Conservation (phyloP, 495 filamentous ascomycete species). For the Amniculicola lignicola region DNA sequence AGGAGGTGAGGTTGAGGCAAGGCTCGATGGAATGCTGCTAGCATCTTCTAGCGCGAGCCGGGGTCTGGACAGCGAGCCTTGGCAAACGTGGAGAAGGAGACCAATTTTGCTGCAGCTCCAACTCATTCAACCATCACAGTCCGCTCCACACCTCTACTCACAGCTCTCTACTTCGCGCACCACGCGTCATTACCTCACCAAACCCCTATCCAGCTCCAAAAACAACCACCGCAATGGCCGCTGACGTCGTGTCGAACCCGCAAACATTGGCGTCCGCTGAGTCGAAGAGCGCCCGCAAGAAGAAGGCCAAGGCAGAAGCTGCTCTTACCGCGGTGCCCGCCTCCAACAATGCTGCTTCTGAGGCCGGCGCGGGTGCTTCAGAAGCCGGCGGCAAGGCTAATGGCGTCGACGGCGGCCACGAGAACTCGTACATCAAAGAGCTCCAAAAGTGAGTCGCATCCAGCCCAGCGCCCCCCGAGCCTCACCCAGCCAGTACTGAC, state of each 20-base stretch:
- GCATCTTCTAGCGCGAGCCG: too few relatives aligned
- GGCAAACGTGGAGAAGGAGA: constrained; percentile 1
- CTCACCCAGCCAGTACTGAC: constrained; percentile 2
- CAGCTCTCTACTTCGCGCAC: constrained; percentile 10
- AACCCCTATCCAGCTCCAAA: background rate
- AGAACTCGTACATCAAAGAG: constrained; percentile 77
- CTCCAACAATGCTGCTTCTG: constrained; percentile 25
- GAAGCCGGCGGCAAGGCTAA: constrained; percentile 41
- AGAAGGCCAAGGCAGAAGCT: constrained; percentile 44
- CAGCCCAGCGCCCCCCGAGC: background rate
- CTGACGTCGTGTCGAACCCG: constrained; percentile 34
- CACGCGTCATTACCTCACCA: constrained; percentile 4
- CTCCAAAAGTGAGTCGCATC: constrained; percentile 68
- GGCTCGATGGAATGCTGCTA: too few relatives aligned
- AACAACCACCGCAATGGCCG: constrained; percentile 14
- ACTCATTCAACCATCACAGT: constrained; percentile 1
- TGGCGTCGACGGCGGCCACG: constrained; percentile 55
- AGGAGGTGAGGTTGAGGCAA: too few relatives aligned
- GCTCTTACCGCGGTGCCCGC: constrained; percentile 23
- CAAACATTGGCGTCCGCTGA: constrained; percentile 31
- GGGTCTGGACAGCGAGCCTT: too few relatives aligned
- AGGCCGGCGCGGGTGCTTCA: constrained; percentile 21
- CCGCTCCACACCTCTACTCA: constrained; percentile 7
- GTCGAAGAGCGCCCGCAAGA: constrained; percentile 45
- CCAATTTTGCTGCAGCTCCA: background rate